Evolutionary conservation across 495 filamentous ascomycete species (phyloP), one percentile per base, ranked within the genome.

Genomic region (Chaetomium cochliodes): DNA sequence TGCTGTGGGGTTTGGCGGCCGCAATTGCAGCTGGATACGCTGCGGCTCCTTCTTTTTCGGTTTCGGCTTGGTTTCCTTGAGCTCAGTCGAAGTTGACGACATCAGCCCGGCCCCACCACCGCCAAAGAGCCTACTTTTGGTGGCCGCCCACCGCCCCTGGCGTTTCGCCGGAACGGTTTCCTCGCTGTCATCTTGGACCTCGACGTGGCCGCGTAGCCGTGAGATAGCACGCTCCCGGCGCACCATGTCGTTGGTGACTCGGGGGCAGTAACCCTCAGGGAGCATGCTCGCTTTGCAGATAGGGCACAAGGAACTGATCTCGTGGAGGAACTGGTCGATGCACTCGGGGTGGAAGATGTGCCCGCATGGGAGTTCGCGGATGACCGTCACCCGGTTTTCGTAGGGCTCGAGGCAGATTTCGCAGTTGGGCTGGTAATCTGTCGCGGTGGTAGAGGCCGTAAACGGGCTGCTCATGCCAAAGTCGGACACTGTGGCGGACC

Each of bases 291-390:
- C 81, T 70, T 96, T 97, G 79, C 93, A 98, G 58, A 96, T 75
- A 1, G 93, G 93, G 69, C 93, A 98, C 15, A 96, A 81, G 47
- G 87, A 90, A 72, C 88, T 92, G 69, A 83, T 85, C 46, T 84
- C 77, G 54, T 79, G 77, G 49, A 97, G 79, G 67, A 92, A 93
- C 13, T 83, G 79, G 71, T 97, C 92, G 67, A 98, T 91, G 73
- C 93, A 98, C 49, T 87, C 87, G 3, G 91, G 87, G 61, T 98
- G 92, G 76, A 92, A 98, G 62, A 97, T 92, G 72, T 98, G 93
- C 0, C 88, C 84, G 67, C 93, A 98, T 0, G 90, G 87, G 5
- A 97, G 80, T 73, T 96, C 90, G 44, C 92, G 89, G 64, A 97
- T 90, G 25, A 83, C 82, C 0, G 92, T 88, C 18, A 73, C 70